phyloP scores from a whole-genome alignment of 768 basidiomycete genomes.

The Lentinula raphanica region DNA sequence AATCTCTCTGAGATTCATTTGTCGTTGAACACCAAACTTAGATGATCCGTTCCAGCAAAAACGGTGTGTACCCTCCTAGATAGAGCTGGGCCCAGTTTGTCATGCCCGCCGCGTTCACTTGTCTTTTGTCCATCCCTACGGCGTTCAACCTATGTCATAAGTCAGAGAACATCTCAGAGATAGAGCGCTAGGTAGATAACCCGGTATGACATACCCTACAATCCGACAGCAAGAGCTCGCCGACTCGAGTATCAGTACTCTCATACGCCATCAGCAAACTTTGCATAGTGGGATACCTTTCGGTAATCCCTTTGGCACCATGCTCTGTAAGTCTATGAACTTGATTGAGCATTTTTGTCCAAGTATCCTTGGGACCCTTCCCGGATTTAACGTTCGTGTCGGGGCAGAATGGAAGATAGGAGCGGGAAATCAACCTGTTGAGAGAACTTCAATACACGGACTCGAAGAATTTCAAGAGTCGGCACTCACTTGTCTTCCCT shows the following conservation, averaged over 20 bases:
- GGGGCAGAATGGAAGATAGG: constrained; percentile 6
- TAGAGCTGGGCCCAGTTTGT: constrained; percentile 3
- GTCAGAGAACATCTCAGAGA: background rate
- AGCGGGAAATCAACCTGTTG: background rate
- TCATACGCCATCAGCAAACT: background rate
- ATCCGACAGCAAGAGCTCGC: background rate
- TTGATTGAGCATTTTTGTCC: background rate
- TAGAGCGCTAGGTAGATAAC: no score
- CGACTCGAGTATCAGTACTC: background rate
- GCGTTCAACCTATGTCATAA: background rate
- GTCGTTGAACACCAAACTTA: background rate
- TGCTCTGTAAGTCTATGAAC: background rate
- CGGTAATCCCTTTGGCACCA: background rate
- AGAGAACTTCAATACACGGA: background rate
- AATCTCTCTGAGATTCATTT: no score
- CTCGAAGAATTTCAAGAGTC: background rate
- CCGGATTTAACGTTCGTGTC: background rate
- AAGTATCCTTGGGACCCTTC: background rate
- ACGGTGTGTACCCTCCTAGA: constrained; percentile 3
- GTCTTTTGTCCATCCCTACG: background rate
- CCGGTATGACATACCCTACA: background rate
- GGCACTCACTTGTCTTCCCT: background rate
- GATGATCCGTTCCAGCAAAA: background rate
- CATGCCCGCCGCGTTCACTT: background rate
- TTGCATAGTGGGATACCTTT: background rate